Base-by-base conservation (phyloP, 768 basidiomycete genomes). In the Suillus weaverae region DNA sequence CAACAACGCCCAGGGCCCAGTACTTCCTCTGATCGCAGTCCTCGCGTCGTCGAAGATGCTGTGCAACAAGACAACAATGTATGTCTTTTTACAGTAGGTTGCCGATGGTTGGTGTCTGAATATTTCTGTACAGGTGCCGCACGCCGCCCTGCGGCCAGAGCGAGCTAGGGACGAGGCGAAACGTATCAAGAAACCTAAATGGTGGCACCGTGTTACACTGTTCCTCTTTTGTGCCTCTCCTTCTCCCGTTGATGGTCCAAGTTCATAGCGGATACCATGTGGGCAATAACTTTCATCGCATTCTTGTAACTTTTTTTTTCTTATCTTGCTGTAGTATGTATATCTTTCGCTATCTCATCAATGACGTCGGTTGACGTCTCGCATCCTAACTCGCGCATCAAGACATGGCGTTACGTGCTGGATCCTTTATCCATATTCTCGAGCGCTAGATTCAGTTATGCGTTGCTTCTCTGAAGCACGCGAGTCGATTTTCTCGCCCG, bases 301-400 rank as follows among this genome's bases (percentile, higher is more conserved):
- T 50, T 26, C 46, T 9, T 44, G 20, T 44, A 20, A 41, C 74
- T 78, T 5, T 44, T 4, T 20, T 11, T 48, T 48, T 50, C 13
- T 50, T 50, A 20, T 26, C 26, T 50, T 5, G 11, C 22, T 5
- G 22, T 50, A 26, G 14, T 26, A 26, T 30, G 7, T 50, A 26
- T 30, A 3, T 50, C 48, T 30, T 50, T 50, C 13, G 13, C 4
- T 50, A 50, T 50, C 3, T 26, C 14, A 16, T 16, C 13, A 30
- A 30, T 8, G 8, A 50, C 13, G 16, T 50, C 48, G 3, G 26
- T 50, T 50, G 22, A 26, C 48, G 20, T 26, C 7, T 50, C 26
- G 14, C 48, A 30, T 50, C 14, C 26, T 26, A 50, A 26, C 26
- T 50, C 22, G 22, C 30, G 7, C 14, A 14, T 26, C 6, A 26